Evolutionary conservation across 768 basidiomycete species (phyloP).

Genomic region (Cytidiella melzeri): DNA sequence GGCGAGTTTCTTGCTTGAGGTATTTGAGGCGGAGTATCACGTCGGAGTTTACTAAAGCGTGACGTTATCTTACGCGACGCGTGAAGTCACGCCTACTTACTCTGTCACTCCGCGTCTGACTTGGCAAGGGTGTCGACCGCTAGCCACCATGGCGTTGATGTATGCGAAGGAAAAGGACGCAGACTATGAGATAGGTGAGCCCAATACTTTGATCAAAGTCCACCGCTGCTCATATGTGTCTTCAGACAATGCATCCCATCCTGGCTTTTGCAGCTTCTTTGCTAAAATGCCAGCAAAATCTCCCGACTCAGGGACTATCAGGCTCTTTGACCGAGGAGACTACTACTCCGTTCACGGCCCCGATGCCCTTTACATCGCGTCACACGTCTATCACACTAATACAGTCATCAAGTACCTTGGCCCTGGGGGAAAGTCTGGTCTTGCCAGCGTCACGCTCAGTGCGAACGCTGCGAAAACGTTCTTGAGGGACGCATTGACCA

Average conservation of each 20-base stretch:
- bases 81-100: conserved; percentile 7
- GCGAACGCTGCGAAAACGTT: conserved; percentile 72
- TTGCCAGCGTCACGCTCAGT: conserved; percentile 77
- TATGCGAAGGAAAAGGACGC: conserved; percentile 60
- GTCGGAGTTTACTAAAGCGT: conserved; percentile 4
- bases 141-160: conserved; percentile 45
- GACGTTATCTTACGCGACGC: conserved; percentile 11
- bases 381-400: conserved; percentile 79
- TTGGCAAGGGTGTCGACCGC: background rate
- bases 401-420: conserved; percentile 93
- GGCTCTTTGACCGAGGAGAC: conserved; percentile 80
- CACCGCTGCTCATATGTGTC: background rate
- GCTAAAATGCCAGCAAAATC: conserved; percentile 55
- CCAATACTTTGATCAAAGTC: background rate
- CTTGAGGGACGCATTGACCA: conserved; percentile 83
- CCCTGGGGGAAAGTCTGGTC: conserved; percentile 43
- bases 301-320: conserved; percentile 71
- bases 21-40: conserved; percentile 1
- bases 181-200: conserved; percentile 28
- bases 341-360: conserved; percentile 87
- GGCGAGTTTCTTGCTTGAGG: too few relatives aligned
- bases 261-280: conserved; percentile 75
- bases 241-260: conserved; percentile 59
- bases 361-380: conserved; percentile 85
- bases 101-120: conserved; percentile 1